These are phyloP conservation scores for Penicillium tannophilum DNA, from an alignment of 495 filamentous ascomycete species.

Conservation along the genomic window DNA sequence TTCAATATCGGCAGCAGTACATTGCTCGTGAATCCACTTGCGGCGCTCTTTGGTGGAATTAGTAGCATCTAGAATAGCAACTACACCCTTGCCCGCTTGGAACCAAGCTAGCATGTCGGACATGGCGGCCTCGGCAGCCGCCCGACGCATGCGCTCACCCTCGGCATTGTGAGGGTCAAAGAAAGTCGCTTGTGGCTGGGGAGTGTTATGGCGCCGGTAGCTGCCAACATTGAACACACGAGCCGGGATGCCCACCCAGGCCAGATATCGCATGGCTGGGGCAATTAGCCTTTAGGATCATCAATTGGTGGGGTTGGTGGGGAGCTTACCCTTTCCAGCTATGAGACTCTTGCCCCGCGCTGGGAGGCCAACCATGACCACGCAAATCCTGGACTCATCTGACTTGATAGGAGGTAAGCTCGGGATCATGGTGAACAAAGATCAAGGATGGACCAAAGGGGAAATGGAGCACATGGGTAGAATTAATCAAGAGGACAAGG, in stretches of 20 bases:
- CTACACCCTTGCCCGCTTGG: constrained; percentile 65
- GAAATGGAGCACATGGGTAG: not conserved
- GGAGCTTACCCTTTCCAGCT: constrained; percentile 82
- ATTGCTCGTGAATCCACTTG: constrained; percentile 83
- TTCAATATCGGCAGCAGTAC: constrained; percentile 72
- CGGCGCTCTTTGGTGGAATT: constrained; percentile 90
- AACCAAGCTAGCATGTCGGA: constrained; percentile 94
- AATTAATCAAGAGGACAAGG: not conserved
- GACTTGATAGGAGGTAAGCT: constrained; percentile 58
- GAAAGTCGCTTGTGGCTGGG: constrained; percentile 86
- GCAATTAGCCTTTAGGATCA: constrained; percentile 2
- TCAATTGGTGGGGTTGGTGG: not conserved
- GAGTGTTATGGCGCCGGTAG: constrained; percentile 85
- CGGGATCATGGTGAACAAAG: constrained; percentile 14
- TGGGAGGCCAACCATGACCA: constrained; percentile 98
- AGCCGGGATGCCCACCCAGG: constrained; percentile 91
- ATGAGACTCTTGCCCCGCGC: constrained; percentile 96
- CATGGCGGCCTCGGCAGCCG: constrained; percentile 86
- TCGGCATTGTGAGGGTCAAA: constrained; percentile 87
- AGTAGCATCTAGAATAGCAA: constrained; percentile 92
- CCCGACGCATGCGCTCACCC: constrained; percentile 84
- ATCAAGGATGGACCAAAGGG: constrained; percentile 1
- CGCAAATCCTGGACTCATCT: constrained; percentile 92
- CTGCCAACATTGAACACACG: constrained; percentile 95
- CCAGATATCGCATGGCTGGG: constrained; percentile 88